Base-by-base conservation (phyloP, 2,329 filamentous ascomycete species). In the Alternaria consortialis region DNA sequence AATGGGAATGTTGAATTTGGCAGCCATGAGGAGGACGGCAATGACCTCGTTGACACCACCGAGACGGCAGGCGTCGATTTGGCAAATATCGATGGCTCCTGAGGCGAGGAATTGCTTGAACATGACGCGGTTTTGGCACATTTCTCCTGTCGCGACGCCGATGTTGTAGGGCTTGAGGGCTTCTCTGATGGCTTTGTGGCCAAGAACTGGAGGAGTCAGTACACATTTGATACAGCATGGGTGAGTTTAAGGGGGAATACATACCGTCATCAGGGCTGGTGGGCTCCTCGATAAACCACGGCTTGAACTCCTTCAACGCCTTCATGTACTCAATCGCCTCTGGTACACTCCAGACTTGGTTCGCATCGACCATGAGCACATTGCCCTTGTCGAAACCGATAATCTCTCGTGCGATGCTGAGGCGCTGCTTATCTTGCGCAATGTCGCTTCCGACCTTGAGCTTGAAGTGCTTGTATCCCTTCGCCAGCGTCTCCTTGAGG, bases 261-360 rank as follows among this genome's bases (percentile, higher is more conserved):
- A 6, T 71, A 77, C 75, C 74, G 77, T 97, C 93, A 74, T 97
- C 93, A 12, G 93, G 93, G 23, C 89, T 92, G 13, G 93, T 97
- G 2, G 93, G 93, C 84, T 97, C 93, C 82, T 97, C 93, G 75
- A 97, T 97, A 82, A 97, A 97, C 91, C 92, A 95, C 7, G 91
- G 91, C 84, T 91, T 91, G 83, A 93, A 97, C 71, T 93, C 89
- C 58, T 87, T 87, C 47, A 97, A 88, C 74, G 92, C 80, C 74
- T 89, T 86, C 92, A 97, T 96, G 83, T 94, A 93, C 64, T 86
- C 87, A 70, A 97, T 93, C 7, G 93, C 93, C 81, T 97, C 92
- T 1, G 92, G 92, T 36, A 97, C 93, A 52, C 90, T 92, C 93
- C 93, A 97, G 60, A 95, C 84, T 83, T 97, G 93, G 82, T 97